A percentile compares a stretch with the other conserved stretches of the same genome.
These are phyloP conservation scores for Mycena amicta DNA, from an alignment of 768 basidiomycete species.

Conservation along the genomic window DNA sequence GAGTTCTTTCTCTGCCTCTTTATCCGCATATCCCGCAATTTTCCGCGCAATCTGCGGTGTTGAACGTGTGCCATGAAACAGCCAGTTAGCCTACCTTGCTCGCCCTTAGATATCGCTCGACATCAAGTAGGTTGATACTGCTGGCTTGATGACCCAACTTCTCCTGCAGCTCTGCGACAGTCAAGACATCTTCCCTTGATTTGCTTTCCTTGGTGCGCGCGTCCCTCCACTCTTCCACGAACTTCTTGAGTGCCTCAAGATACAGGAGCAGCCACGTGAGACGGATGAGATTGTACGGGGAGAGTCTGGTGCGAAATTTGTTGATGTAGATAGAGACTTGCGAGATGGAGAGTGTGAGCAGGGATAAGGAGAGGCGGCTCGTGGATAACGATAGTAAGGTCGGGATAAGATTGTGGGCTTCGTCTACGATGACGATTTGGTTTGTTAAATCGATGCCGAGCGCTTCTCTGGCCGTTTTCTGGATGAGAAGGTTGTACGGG, in stretches of 20 bases:
- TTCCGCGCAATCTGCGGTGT: constrained; percentile 64
- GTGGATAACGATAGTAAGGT: constrained; percentile 88
- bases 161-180: constrained; percentile 64
- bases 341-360: constrained; percentile 61
- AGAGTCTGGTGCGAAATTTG: constrained; percentile 78
- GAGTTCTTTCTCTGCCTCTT: constrained; percentile 46
- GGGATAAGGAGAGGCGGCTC: constrained; percentile 56
- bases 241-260: constrained; percentile 67
- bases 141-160: constrained; percentile 67
- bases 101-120: constrained; percentile 76
- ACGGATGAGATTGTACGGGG: constrained; percentile 71
- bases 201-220: constrained; percentile 22
- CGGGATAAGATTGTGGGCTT: constrained; percentile 94
- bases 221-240: constrained; percentile 57
- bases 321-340: constrained; percentile 80
- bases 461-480: constrained; percentile 81
- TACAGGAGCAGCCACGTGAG: constrained; percentile 78
- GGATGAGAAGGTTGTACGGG: constrained; percentile 91
- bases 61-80: neutral
- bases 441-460: constrained; percentile 83
- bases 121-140: constrained; percentile 82
- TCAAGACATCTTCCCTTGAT: constrained; percentile 58
- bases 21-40: constrained; percentile 84
- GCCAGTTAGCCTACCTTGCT: constrained; percentile 63
- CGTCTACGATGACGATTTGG: constrained; percentile 90